These are phyloP conservation scores for Sporothrix pseudoabietina DNA, from an alignment of 2,329 filamentous ascomycete genomes.

Conservation along the genomic window DNA sequence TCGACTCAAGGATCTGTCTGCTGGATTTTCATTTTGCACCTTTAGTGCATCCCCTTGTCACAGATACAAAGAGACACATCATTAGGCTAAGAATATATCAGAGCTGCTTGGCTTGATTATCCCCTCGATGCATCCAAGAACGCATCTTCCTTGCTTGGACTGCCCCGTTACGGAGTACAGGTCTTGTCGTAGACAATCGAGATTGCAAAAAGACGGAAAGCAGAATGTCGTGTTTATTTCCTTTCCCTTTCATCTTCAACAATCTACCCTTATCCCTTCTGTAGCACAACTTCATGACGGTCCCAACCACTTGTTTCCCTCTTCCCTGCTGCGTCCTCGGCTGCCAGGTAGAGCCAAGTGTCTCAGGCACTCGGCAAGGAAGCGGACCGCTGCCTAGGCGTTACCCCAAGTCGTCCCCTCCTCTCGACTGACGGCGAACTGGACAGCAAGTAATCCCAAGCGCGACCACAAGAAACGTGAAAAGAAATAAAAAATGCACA, in stretches of 20 bases:
- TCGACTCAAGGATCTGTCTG: not conserved
- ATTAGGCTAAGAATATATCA: not conserved
- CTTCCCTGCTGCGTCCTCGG: not conserved
- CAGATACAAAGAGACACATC: not conserved
- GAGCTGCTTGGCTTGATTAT: not conserved
- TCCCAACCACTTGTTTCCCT: not conserved
- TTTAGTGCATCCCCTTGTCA: not conserved
- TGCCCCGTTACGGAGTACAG: not conserved
- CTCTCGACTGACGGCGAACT: not conserved
- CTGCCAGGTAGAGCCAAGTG: not conserved
- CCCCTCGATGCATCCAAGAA: not conserved
- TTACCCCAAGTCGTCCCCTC: not conserved
- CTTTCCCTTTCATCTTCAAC: not conserved
- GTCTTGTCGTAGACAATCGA: not conserved
- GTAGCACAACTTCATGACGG: not conserved
- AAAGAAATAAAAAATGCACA: not conserved
- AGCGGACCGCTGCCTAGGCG: constrained; percentile 18
- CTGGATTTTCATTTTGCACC: not conserved
- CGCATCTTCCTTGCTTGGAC: not conserved
- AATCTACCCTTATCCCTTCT: not conserved
- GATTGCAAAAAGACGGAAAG: not conserved
- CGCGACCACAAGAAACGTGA: not conserved
- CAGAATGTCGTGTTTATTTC: not conserved
- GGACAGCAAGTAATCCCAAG: not conserved
- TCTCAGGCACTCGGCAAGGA: not conserved